Evolutionary conservation across 2,329 filamentous ascomycete genomes (phyloP), one percentile per base, ranked within the genome.

Genomic region (Chalaropsis ovoidea): DNA sequence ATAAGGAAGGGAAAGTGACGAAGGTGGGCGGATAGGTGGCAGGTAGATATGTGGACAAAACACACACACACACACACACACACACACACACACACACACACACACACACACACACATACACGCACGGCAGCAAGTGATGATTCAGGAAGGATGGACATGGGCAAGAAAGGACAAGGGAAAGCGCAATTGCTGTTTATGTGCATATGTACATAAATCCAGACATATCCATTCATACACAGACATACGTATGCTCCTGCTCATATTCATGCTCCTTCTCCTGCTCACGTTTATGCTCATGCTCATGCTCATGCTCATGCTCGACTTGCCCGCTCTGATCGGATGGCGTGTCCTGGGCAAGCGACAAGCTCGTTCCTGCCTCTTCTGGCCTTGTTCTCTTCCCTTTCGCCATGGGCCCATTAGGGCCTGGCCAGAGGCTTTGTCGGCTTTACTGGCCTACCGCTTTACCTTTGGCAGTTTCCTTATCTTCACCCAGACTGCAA

Each of bases 11-110:
- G n/a, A 3, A 47, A 19, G 43, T 47, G 43, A 58, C 27, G 54
- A 58, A 31, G n/a, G 13, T 58, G 27, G 54, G 54, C 54, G 54
- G 54, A 58, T 58, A 58, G 54, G 54, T 39, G 27, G 52, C 52
- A 56, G 52, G 52, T 31, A 56, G 47, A 31, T 56, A 56, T 56
- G 54, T 39, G 54, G 54, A 39, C 31, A 58, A 19, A 27, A 47
- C 43, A 19, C 15, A 47, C 31, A 31, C 3, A 31, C 31, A 31
- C 3, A 31, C 6, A 6, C 3, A 47, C 43, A 39, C 35, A 39
- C 35, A 47, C 43, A 19, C 15, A 47, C 31, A 31, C 3, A 31
- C 31, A 31, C 3, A 31, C 6, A 6, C 3, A 47, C 43, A 39
- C 35, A 39, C 35, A 47, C 43, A 19, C 15, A 47, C 31, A 31